phyloP scores from a whole-genome alignment of 169 alveolate species.

The Plasmodium falciparum region DNA sequence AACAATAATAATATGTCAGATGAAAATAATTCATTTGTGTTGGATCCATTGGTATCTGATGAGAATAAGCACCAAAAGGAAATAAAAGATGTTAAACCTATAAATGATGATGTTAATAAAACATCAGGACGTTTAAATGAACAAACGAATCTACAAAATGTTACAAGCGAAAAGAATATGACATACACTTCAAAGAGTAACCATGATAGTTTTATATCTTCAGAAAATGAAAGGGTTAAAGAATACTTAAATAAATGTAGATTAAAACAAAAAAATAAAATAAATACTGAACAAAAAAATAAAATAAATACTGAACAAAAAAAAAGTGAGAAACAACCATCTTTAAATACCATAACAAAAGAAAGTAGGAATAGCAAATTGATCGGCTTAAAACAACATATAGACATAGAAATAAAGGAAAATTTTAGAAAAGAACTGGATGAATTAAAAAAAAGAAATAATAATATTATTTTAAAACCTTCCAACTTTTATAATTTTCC shows the following conservation, averaged over 20 bases:
- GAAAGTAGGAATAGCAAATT: not conserved
- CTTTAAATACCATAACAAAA: no score
- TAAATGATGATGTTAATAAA: constrained; percentile 15
- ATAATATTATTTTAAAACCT: constrained; percentile 29
- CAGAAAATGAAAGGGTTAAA: not conserved
- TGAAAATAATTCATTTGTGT: not conserved
- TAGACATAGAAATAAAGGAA: constrained; percentile 25
- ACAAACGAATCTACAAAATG: not conserved
- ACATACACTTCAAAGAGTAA: not conserved
- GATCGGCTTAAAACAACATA: constrained; percentile 6
- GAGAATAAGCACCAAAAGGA: not conserved
- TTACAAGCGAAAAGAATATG: not conserved
- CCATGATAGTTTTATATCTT: not conserved
- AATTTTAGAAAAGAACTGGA: constrained; percentile 55
- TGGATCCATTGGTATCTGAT: no score
- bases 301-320: no score
- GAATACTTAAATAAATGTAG: not conserved
- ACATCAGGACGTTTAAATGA: constrained; percentile 16
- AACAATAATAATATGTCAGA: not conserved
- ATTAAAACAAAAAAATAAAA: constrained; percentile 8
- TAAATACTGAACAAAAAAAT: no score
- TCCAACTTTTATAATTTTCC: constrained; percentile 11
- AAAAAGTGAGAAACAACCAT: no score
- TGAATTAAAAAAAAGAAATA: constrained; percentile 49
- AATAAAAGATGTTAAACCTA: not conserved